Percentiles rank a stretch among this genome's conserved stretches.
Evolutionary conservation across 805 yeast genomes (phyloP).

Genomic region (Yueomyces sinensis): DNA sequence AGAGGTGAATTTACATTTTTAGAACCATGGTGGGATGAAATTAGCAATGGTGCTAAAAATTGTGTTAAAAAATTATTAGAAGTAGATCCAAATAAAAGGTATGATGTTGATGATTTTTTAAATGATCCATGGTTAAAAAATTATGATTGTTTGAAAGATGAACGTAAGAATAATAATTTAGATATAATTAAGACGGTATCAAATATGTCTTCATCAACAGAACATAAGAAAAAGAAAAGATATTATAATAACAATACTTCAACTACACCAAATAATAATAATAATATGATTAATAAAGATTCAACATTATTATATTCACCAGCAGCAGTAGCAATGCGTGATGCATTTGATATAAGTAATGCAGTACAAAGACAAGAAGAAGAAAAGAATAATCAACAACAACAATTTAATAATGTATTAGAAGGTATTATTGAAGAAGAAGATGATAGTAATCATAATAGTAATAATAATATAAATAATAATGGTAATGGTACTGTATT

Average conservation of each 20-base stretch:
- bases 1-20: conserved; percentile 63
- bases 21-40: conserved; percentile 85
- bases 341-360: conserved; percentile 75
- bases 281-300: conserved; percentile 11
- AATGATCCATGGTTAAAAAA: conserved; percentile 54
- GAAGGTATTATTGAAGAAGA: conserved; percentile 22
- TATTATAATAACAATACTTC: conserved; percentile 1
- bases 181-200: background rate
- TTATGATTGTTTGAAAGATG: conserved; percentile 14
- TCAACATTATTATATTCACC: conserved; percentile 37
- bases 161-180: background rate
- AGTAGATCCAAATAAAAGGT: conserved; percentile 56
- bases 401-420: conserved; percentile 3
- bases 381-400: conserved; percentile 24
- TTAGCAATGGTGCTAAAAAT: conserved; percentile 54
- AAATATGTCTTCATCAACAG: background rate
- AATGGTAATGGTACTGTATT: conserved; percentile 9
- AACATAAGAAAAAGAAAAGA: conserved; percentile 1
- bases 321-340: conserved; percentile 69
- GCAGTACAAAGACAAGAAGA: conserved; percentile 76
- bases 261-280: conserved; percentile 13
- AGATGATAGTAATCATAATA: conserved; percentile 13
- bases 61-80: conserved; percentile 54
- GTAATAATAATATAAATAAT: background rate
- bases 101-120: conserved; percentile 53